Evolutionary conservation across 306 rosid species (phyloP).

Genomic region (Casuarina cunninghamiana): DNA sequence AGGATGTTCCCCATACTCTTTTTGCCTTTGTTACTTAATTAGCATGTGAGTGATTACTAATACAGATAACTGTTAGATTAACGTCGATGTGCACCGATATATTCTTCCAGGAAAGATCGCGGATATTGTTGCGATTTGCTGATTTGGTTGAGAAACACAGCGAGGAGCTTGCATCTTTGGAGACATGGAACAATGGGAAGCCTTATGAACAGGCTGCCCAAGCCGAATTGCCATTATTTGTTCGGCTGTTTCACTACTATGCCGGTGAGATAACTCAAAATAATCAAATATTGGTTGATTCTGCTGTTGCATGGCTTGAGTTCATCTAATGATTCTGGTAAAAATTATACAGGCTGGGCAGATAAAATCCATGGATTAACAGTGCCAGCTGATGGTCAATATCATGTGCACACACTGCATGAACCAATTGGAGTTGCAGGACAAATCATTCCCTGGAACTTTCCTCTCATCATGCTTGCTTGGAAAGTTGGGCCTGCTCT

Average conservation of each 20-base stretch:
- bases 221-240: constrained; percentile 58
- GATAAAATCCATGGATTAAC: constrained; percentile 96
- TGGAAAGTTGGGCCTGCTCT: constrained; percentile 99
- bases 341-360: constrained; percentile 72
- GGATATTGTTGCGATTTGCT: constrained; percentile 73
- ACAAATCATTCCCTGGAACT: constrained; percentile 97
- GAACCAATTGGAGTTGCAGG: constrained; percentile 98
- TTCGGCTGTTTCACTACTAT: constrained; percentile 78
- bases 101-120: constrained; percentile 69
- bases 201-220: constrained; percentile 63
- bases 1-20: constrained; percentile 11
- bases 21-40: constrained; percentile 12
- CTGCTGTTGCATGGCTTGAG: not conserved
- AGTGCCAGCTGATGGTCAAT: constrained; percentile 81
- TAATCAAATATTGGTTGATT: not conserved
- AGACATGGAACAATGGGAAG: constrained; percentile 91
- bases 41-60: not conserved
- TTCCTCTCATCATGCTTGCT: constrained; percentile 87
- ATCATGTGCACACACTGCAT: constrained; percentile 82
- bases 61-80: not conserved
- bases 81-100: not conserved
- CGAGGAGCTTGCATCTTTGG: constrained; percentile 77
- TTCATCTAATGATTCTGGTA: not conserved
- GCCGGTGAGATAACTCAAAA: constrained; percentile 53
- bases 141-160: constrained; percentile 82